phyloP scores from a whole-genome alignment of 2,329 filamentous ascomycete species.

The Trichoderma afroharzianum region DNA sequence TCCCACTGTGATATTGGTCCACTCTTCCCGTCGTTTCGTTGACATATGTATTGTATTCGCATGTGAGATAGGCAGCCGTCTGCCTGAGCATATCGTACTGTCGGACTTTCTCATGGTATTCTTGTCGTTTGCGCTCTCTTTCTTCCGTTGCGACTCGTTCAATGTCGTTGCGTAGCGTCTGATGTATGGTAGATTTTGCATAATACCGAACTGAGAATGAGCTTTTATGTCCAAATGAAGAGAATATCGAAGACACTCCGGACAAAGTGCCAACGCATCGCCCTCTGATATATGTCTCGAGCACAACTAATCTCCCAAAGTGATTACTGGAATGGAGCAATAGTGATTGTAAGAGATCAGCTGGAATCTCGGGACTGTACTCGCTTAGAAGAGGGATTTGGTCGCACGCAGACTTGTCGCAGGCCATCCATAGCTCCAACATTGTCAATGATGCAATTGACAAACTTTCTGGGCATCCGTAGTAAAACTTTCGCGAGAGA shows the following conservation, averaged over 20 bases:
- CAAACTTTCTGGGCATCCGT: background rate
- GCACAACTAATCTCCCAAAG: background rate
- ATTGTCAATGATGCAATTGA: background rate
- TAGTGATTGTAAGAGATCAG: background rate
- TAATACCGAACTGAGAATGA: background rate
- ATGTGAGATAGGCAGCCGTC: background rate
- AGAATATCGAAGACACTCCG: background rate
- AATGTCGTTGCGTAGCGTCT: background rate
- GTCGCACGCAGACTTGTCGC: background rate
- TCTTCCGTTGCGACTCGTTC: background rate
- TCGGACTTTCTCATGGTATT: background rate
- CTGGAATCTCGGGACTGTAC: background rate
- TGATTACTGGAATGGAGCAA: background rate
- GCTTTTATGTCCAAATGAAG: background rate
- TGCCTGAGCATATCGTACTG: accelerated
- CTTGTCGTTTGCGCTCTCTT: background rate
- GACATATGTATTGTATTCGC: background rate
- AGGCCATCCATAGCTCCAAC: background rate
- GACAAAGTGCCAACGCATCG: background rate
- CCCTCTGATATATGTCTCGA: background rate
- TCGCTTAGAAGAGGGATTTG: background rate
- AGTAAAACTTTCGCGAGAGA: background rate
- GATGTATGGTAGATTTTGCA: background rate
- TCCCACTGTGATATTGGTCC: background rate
- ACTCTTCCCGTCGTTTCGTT: background rate